Conservation (phyloP, 306 rosid genomes). For the Potentilla sterilis region DNA sequence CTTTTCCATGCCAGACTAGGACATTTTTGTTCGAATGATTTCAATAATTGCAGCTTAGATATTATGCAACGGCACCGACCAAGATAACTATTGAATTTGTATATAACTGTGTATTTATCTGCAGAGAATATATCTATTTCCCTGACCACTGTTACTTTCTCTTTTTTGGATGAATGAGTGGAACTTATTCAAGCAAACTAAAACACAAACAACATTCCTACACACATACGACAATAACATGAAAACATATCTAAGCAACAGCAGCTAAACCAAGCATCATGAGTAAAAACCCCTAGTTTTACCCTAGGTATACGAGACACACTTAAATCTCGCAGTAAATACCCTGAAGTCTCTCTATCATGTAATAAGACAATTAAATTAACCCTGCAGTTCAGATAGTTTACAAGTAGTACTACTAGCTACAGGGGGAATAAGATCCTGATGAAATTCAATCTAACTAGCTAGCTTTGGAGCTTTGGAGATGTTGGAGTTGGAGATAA, state of each 20-base stretch:
- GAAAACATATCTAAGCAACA: background rate
- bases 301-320: no score
- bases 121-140: background rate
- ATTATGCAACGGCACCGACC: constrained; percentile 10
- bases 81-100: background rate
- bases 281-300: no score
- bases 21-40: constrained; percentile 1
- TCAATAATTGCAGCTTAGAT: background rate
- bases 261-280: background rate
- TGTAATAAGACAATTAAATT: no score
- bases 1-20: background rate
- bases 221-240: background rate
- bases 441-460: background rate
- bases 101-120: background rate
- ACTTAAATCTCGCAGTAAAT: no score
- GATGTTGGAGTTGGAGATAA: no score
- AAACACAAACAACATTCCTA: background rate
- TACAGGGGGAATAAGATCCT: background rate
- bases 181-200: background rate
- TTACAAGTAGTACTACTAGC: background rate
- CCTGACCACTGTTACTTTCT: background rate
- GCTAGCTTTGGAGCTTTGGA: background rate
- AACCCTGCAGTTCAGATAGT: no score
- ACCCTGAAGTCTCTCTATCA: no score
- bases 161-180: background rate